A percentile compares a stretch with the other conserved stretches of the same genome.
These are phyloP conservation scores for Trichothecium roseum DNA, from an alignment of 2,329 filamentous ascomycete species.

Conservation along the genomic window DNA sequence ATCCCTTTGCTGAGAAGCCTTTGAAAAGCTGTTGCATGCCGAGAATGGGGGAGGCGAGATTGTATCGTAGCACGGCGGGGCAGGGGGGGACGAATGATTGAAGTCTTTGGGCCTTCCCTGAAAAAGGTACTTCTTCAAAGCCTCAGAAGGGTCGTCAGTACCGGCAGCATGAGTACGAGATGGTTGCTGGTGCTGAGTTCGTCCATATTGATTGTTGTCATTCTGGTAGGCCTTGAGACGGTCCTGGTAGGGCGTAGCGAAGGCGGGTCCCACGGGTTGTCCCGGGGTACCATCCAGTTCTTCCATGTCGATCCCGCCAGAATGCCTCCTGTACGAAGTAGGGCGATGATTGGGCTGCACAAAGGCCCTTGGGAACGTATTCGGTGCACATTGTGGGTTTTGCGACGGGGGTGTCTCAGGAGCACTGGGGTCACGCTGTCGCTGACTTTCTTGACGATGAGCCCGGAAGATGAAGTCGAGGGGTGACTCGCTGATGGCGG, in stretches of 20 bases:
- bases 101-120: conserved; percentile 19
- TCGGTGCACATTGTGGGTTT: conserved; percentile 1
- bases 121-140: conserved; percentile 47
- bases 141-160: conserved; percentile 30
- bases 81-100: neutral
- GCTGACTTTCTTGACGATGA: conserved; percentile 66
- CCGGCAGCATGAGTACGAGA: conserved; percentile 2
- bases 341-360: conserved; percentile 15
- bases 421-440: conserved; percentile 27
- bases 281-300: conserved; percentile 55
- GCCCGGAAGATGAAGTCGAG: conserved; percentile 87
- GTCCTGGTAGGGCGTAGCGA: conserved; percentile 56
- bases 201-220: conserved; percentile 6
- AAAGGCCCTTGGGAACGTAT: conserved; percentile 11
- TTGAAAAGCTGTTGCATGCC: neutral
- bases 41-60: neutral
- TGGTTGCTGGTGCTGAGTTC: neutral
- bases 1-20: neutral
- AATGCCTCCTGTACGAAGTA: conserved; percentile 10
- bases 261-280: conserved; percentile 51
- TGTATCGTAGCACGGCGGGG: neutral
- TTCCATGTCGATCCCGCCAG: conserved; percentile 15
- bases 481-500: conserved; percentile 47
- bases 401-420: neutral
- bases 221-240: conserved; percentile 43